phyloP scores from a whole-genome alignment of 2,329 filamentous ascomycete genomes.

The Biscogniauxia sp. region DNA sequence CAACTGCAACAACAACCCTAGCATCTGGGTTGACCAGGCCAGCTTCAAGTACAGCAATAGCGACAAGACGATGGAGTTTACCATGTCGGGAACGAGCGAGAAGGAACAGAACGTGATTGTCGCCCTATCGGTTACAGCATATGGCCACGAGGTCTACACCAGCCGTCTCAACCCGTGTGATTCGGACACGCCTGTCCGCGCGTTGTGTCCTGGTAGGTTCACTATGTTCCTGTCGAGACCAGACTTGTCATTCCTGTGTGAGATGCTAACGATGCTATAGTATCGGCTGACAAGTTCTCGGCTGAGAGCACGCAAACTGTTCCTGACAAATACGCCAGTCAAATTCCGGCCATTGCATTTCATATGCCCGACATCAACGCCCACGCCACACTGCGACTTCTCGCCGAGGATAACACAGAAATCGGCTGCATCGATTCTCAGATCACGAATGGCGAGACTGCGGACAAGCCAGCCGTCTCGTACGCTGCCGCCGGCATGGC shows the following conservation, averaged over 20 bases:
- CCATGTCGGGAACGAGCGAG: constrained; percentile 74
- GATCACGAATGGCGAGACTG: constrained; percentile 85
- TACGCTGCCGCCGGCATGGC: constrained; percentile 83
- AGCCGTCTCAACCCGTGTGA: constrained; percentile 84
- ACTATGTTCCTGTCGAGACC: background rate
- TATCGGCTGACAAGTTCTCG: constrained; percentile 71
- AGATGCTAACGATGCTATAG: constrained; percentile 38
- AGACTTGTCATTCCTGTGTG: background rate
- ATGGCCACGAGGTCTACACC: constrained; percentile 76
- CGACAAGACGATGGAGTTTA: constrained; percentile 72
- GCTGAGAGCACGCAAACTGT: constrained; percentile 72
- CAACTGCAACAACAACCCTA: constrained; percentile 61
- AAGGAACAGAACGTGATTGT: constrained; percentile 79
- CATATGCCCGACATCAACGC: constrained; percentile 87
- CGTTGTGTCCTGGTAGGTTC: constrained; percentile 76
- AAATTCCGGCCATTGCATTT: constrained; percentile 89
- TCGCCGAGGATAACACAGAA: constrained; percentile 55
- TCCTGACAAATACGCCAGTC: constrained; percentile 64
- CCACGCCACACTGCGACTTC: constrained; percentile 74
- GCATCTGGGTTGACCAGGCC: constrained; percentile 69
- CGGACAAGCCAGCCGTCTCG: constrained; percentile 70
- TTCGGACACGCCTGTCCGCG: constrained; percentile 58
- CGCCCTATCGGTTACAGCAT: constrained; percentile 72
- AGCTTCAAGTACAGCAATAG: constrained; percentile 77
- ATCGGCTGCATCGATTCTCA: constrained; percentile 81